Conservation (phyloP, 768 basidiomycete species). For the Lentinus brumalis region DNA sequence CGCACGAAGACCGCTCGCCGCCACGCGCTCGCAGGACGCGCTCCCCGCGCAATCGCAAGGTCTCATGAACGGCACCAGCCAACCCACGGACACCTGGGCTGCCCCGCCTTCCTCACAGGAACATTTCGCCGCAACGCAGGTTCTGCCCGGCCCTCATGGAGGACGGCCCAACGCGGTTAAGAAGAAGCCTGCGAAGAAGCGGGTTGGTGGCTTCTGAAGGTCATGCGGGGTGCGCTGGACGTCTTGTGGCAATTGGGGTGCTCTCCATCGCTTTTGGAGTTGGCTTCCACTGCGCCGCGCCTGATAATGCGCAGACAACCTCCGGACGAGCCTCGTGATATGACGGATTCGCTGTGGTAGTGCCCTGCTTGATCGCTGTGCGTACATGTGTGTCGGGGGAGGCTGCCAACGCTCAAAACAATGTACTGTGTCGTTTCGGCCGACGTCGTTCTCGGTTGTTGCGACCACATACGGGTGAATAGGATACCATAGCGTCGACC, state of each 20-base stretch:
- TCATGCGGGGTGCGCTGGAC: background rate
- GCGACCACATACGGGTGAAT: too few species aligned
- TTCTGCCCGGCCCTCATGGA: constrained; percentile 71
- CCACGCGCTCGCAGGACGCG: constrained; percentile 21
- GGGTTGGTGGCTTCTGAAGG: constrained; percentile 72
- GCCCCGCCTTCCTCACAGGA: constrained; percentile 41
- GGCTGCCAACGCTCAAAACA: too few species aligned
- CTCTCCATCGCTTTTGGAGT: too few species aligned
- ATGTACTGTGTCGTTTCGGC: too few species aligned
- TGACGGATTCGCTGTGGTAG: too few species aligned
- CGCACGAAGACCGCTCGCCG: constrained; percentile 13
- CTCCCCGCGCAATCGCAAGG: constrained; percentile 3
- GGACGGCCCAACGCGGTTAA: constrained; percentile 53
- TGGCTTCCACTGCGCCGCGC: too few species aligned
- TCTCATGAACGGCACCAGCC: constrained; percentile 13
- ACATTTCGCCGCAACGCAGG: constrained; percentile 63
- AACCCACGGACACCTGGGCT: constrained; percentile 18
- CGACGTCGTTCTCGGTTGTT: too few species aligned
- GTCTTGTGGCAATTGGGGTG: background rate
- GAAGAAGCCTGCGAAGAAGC: constrained; percentile 65
- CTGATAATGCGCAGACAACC: too few species aligned
- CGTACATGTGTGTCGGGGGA: too few species aligned
- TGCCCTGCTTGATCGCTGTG: too few species aligned
- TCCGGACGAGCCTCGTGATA: too few species aligned
- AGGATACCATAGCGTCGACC: too few species aligned